These are phyloP conservation scores for Silene conica DNA, from an alignment of 148 eudicot genomes.

Conservation along the genomic window DNA sequence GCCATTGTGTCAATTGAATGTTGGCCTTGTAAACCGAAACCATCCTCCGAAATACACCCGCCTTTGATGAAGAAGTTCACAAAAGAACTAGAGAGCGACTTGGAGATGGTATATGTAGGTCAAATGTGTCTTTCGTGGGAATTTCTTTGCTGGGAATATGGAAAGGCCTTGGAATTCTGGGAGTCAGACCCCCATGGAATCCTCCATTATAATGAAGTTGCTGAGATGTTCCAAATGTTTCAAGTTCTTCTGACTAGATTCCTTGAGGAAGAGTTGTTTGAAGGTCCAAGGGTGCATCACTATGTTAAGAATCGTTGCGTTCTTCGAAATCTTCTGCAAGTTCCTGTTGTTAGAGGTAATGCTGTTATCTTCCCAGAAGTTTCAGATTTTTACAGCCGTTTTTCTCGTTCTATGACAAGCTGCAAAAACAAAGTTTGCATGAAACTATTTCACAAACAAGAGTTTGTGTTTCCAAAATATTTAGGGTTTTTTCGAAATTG, in stretches of 20 bases:
- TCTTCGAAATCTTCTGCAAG: conserved; percentile 73
- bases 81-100: conserved; percentile 57
- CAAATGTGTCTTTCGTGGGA: conserved; percentile 99
- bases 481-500: neutral
- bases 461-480: neutral
- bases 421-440: too few species aligned
- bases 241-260: conserved; percentile 84
- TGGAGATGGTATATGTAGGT: conserved; percentile 84
- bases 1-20: conserved; percentile 49
- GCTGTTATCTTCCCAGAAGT: neutral
- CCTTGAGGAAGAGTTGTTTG: conserved; percentile 73
- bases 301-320: conserved; percentile 68
- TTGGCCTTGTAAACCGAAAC: conserved; percentile 43
- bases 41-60: conserved; percentile 23
- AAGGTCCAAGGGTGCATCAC: conserved; percentile 72
- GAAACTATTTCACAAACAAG: neutral
- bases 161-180: conserved; percentile 80
- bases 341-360: conserved; percentile 84
- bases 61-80: conserved; percentile 60
- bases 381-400: neutral
- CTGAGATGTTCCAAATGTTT: conserved; percentile 89
- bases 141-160: conserved; percentile 84
- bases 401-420: neutral
- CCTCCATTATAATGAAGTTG: conserved; percentile 63
- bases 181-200: conserved; percentile 58